A percentile compares a stretch with the other conserved stretches of the same genome.
Evolutionary conservation across 768 basidiomycete species (phyloP).

Genomic region (Zangia roseola): DNA sequence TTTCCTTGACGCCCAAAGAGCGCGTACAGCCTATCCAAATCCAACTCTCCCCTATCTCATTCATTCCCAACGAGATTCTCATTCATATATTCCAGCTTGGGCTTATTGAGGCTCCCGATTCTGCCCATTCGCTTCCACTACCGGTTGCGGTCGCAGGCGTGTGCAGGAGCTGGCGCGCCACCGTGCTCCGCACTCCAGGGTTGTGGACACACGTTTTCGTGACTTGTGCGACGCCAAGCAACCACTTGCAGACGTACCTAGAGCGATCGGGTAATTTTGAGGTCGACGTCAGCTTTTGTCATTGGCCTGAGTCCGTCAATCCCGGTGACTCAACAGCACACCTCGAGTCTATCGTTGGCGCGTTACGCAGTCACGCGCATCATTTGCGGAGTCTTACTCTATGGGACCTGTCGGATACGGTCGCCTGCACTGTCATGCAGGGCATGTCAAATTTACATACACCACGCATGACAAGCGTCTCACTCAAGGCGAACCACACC

Average conservation of each 20-base stretch:
- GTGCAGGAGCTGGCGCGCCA: constrained; percentile 12
- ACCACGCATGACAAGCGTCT: constrained; percentile 10
- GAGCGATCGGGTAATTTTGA: constrained; percentile 12
- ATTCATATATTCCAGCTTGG: constrained; percentile 10
- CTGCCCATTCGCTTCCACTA: background rate
- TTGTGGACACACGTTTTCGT: constrained; percentile 16
- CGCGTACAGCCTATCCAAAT: background rate
- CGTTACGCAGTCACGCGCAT: constrained; percentile 1
- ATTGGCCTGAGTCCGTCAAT: constrained; percentile 4
- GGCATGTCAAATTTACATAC: background rate
- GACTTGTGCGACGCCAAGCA: constrained; percentile 10
- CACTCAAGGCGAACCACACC: constrained; percentile 9
- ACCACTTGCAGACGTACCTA: constrained; percentile 1
- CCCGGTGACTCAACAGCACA: background rate
- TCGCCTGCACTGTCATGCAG: constrained; percentile 2
- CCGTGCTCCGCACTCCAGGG: constrained; percentile 3
- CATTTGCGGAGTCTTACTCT: constrained; percentile 8
- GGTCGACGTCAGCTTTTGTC: constrained; percentile 11
- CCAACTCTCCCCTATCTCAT: constrained; percentile 18
- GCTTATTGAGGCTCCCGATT: background rate
- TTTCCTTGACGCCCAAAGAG: background rate
- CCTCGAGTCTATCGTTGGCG: constrained; percentile 3
- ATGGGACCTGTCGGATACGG: constrained; percentile 16
- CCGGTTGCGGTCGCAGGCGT: constrained; percentile 8
- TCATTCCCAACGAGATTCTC: constrained; percentile 22